Evolutionary conservation across 352 stramenopile species (phyloP).

Genomic region (Pythium angustatum): DNA sequence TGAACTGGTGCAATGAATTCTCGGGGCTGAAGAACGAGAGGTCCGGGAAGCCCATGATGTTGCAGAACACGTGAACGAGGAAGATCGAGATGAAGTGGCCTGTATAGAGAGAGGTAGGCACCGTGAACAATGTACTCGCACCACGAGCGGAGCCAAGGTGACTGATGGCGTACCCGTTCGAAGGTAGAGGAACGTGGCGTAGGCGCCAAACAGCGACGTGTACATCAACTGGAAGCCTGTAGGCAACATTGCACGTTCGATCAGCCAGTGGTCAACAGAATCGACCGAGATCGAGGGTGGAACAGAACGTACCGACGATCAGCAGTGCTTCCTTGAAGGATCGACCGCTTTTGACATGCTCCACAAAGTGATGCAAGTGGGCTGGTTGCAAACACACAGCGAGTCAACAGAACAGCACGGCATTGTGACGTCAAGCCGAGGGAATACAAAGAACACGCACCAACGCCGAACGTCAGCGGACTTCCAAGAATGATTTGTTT

Average conservation of each 20-base stretch:
- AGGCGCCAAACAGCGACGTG: slow-evolving; percentile 95
- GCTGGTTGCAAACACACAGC: too few relatives aligned
- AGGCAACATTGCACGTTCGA: too few relatives aligned
- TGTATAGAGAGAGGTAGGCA: too few relatives aligned
- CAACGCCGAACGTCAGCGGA: slow-evolving; percentile 94
- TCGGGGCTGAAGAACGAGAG: slow-evolving; percentile 82
- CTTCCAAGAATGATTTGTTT: slow-evolving; percentile 86
- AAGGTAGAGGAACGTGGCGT: slow-evolving; percentile 93
- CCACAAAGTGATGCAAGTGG: slow-evolving; percentile 86
- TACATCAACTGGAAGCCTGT: slow-evolving; percentile 94
- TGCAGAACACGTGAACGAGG: slow-evolving; percentile 94
- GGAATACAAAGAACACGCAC: slow-evolving; percentile 37
- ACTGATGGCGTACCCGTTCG: slow-evolving; percentile 65
- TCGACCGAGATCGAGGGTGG: too few relatives aligned
- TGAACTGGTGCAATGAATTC: slow-evolving; percentile 71
- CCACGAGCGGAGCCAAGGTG: too few relatives aligned
- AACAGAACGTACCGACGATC: slow-evolving; percentile 80
- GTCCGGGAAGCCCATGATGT: slow-evolving; percentile 94
- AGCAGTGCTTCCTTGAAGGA: slow-evolving; percentile 69
- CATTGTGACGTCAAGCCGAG: not conserved
- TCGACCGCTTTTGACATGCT: slow-evolving; percentile 71
- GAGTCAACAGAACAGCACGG: too few relatives aligned
- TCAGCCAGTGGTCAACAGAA: too few relatives aligned
- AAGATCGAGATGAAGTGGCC: slow-evolving; percentile 89
- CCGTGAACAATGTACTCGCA: too few relatives aligned